Evolutionary conservation across 2,329 filamentous ascomycete genomes (phyloP).

Genomic region (Chalara sp.): DNA sequence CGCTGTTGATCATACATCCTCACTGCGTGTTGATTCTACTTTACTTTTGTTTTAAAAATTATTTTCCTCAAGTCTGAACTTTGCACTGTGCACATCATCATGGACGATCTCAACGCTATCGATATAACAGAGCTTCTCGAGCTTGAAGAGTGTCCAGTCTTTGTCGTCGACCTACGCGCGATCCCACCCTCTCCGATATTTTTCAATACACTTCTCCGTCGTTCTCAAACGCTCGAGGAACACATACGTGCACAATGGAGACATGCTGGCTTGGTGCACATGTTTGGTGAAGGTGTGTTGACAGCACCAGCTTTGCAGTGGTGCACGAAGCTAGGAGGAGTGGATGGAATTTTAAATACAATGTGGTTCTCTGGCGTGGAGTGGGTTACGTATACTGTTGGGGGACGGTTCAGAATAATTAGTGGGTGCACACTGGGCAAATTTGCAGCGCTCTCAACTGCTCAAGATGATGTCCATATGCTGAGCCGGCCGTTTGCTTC

Average conservation of each 20-base stretch:
- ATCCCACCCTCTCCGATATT: not conserved
- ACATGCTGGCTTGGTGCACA: not conserved
- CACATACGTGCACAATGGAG: not conserved
- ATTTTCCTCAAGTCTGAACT: no score
- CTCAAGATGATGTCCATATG: no score
- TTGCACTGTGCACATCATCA: no score
- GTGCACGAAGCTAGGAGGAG: not conserved
- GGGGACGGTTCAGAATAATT: no score
- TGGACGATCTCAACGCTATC: no score
- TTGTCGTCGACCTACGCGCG: not conserved
- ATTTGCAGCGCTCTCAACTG: no score
- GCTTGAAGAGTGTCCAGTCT: not conserved
- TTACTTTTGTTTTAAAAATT: no score
- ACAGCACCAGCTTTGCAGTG: not conserved
- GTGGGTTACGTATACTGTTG: no score
- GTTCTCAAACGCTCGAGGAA: not conserved
- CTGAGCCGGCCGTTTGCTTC: no score
- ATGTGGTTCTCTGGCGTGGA: not conserved
- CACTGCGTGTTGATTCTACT: no score
- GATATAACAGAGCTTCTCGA: not conserved
- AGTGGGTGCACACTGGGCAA: no score
- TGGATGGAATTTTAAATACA: not conserved
- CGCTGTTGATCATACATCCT: no score
- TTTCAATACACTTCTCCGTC: not conserved
- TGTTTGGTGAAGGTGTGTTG: not conserved